Evolutionary conservation across 2,329 filamentous ascomycete genomes (phyloP), one percentile per base, ranked within the genome.

Genomic region (Aspergillus transmontanensis): DNA sequence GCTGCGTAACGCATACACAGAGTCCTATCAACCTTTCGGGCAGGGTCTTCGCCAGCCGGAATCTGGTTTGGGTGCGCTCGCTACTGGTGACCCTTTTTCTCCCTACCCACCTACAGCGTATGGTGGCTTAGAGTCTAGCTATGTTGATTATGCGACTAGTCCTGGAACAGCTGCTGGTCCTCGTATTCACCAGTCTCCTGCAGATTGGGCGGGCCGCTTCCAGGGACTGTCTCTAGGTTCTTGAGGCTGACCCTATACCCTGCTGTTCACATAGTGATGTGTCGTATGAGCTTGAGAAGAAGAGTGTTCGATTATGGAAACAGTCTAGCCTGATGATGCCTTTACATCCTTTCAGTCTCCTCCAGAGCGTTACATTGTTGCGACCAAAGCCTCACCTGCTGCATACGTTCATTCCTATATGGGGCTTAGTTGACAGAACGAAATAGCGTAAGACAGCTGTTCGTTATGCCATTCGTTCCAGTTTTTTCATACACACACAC

Each of bases 181-280:
- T 66, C 75, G 74, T 62, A 71, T 69, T 57, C 78, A 75, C 63
- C 75, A 69, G 54, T 70, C 69, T 28, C 78, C 71, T 19, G 76
- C 83, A 55, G 88, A 90, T 57, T 91, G 89, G 89, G 79, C 84
- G 30, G 80, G 81, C 59, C 78, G 84, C 6, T 92, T 92, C 74
- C 90, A 93, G 74, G 86, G 90, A 11, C 80, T 93, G 21, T 93
- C 90, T 2, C 84, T 93, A 66, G 90, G 90, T 72, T 86, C 86
- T 67, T 82, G 67, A 76, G 50, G 19, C 19, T 55, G 12, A 23
- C n/a, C 9, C 7, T 16, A 32, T 32, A 28, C 28, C 48, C 30
- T 51, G 6, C 16, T 34, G 4, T 51, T 14, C 23, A 21, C 51
- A 10, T 12, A 34, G 30, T 57, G 58, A n/a, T 43, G 3, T 54